These are phyloP conservation scores for Periglandula ipomoeae DNA, from an alignment of 2,329 filamentous ascomycete genomes.

Conservation along the genomic window DNA sequence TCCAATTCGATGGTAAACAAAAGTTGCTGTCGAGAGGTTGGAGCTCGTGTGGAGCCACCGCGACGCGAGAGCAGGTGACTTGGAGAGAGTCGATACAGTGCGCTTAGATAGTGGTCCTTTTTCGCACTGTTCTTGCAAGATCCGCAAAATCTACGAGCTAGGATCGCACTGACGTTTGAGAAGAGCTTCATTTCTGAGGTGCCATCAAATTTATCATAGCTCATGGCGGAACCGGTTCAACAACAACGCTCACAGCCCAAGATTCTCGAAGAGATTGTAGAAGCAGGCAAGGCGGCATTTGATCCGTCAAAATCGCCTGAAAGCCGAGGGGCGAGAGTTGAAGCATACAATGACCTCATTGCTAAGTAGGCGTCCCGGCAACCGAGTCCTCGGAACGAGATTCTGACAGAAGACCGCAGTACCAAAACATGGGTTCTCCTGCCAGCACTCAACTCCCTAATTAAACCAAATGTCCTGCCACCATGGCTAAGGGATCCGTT, in stretches of 20 bases:
- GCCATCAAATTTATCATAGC: not conserved
- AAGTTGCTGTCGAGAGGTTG: not conserved
- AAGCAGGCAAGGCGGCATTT: conserved; percentile 39
- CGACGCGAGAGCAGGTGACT: conserved; percentile 20
- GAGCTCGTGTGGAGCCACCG: conserved; percentile 1
- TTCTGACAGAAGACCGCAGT: conserved; percentile 14
- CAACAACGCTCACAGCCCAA: conserved; percentile 16
- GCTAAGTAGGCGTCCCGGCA: conserved; percentile 30
- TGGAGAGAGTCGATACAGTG: not conserved
- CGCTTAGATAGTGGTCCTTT: not conserved
- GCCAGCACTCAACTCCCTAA: conserved; percentile 51
- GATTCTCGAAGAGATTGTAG: conserved; percentile 25
- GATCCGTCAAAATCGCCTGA: conserved; percentile 29
- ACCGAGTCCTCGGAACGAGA: not conserved
- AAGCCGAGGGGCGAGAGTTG: conserved; percentile 24
- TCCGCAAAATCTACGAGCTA: not conserved
- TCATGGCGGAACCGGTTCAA: conserved; percentile 20
- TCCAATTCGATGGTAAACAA: not conserved
- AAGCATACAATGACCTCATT: conserved; percentile 38
- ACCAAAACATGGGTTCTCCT: conserved; percentile 43
- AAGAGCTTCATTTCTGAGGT: not conserved
- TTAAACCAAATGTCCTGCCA: conserved; percentile 51
- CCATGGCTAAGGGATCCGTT: conserved; percentile 50
- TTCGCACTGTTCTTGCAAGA: conserved; percentile 1
- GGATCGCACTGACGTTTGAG: not conserved